Evolutionary conservation across 2,329 filamentous ascomycete genomes (phyloP).

Genomic region (Colletotrichum nymphaeae): DNA sequence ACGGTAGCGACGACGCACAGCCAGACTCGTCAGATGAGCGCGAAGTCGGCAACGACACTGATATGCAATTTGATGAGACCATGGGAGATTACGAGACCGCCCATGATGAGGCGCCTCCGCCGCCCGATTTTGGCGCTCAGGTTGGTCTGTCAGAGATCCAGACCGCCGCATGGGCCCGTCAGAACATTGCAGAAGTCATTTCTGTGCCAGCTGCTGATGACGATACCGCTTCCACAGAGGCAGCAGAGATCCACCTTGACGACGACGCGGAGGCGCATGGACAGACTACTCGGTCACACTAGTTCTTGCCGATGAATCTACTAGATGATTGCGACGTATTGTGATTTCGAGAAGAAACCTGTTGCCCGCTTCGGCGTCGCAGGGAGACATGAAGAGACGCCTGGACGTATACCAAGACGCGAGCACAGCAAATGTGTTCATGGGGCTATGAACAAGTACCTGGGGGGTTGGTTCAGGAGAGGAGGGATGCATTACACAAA

Average conservation of each 20-base stretch:
- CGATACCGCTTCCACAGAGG: conserved; percentile 55
- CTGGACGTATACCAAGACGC: neutral
- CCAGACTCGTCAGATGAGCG: conserved; percentile 50
- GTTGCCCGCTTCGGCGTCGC: neutral
- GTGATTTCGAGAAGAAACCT: neutral
- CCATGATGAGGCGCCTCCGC: conserved; percentile 38
- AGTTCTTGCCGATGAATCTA: neutral
- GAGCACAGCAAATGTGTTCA: neutral
- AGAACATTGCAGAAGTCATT: conserved; percentile 48
- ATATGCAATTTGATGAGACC: conserved; percentile 35
- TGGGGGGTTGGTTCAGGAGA: neutral
- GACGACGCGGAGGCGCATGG: conserved; percentile 45
- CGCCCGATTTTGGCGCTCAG: conserved; percentile 37
- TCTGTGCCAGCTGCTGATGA: conserved; percentile 50
- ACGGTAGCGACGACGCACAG: conserved; percentile 57
- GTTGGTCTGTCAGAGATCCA: conserved; percentile 44
- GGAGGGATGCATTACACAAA: conserved; percentile 23
- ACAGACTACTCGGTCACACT: conserved; percentile 19
- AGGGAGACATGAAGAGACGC: neutral
- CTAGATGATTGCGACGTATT: neutral
- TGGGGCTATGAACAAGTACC: neutral
- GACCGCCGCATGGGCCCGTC: conserved; percentile 47
- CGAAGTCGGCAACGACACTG: conserved; percentile 43
- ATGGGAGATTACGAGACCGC: conserved; percentile 30
- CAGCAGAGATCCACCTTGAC: conserved; percentile 62